A percentile compares a stretch with the other conserved stretches of the same genome.
phyloP scores from a whole-genome alignment of 495 filamentous ascomycete species.

The Hyaloscypha finlandica region DNA sequence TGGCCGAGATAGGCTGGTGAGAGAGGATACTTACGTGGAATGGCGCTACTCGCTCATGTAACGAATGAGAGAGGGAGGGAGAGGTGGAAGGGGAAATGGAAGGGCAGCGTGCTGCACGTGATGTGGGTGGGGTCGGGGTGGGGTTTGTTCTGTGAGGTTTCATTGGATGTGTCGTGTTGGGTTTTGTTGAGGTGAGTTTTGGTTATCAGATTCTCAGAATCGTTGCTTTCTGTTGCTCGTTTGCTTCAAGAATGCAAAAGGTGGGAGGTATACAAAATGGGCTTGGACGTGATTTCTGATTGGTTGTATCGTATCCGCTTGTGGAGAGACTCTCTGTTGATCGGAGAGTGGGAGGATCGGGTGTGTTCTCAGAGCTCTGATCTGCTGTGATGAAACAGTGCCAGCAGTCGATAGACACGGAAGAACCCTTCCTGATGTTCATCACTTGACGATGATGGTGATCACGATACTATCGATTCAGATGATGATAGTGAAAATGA shows the following conservation, averaged over 20 bases:
- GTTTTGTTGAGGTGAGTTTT: no score
- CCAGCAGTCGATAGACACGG: neutral
- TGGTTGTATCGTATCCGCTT: no score
- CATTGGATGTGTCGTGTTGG: no score
- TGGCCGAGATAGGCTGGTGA: no score
- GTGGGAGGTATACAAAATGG: no score
- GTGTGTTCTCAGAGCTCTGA: neutral
- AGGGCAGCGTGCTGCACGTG: no score
- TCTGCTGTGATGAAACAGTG: neutral
- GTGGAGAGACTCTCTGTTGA: neutral
- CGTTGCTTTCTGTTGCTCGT: no score
- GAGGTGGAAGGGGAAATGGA: no score
- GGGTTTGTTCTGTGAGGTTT: neutral
- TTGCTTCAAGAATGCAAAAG: no score
- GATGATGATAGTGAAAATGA: neutral
- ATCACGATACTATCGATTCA: neutral
- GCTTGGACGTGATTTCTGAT: no score
- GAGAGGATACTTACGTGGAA: no score
- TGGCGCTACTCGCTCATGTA: neutral
- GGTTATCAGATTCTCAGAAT: no score
- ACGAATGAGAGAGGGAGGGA: neutral
- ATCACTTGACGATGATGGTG: neutral
- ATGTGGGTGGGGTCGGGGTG: neutral
- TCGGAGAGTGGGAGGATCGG: neutral
- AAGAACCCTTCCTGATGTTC: neutral